Percentiles rank a stretch among this genome's conserved stretches.
phyloP scores from a whole-genome alignment of 1,284 basidiomycete species.

The Leucoagaricus sp. region DNA sequence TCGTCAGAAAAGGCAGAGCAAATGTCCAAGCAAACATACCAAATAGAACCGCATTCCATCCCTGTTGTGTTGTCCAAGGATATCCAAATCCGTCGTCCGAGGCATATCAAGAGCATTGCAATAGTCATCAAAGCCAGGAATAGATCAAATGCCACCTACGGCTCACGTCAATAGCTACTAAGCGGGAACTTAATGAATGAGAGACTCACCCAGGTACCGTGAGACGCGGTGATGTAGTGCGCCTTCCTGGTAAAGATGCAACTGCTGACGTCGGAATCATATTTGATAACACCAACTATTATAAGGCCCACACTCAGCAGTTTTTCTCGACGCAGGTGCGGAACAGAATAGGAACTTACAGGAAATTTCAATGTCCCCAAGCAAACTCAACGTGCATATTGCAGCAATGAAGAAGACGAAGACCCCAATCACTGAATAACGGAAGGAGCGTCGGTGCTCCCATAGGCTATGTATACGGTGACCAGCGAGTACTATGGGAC shows the following conservation, averaged over 20 bases:
- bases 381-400: neutral
- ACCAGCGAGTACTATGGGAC: conserved; percentile 4
- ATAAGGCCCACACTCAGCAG: too few species aligned
- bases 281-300: too few species aligned
- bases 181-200: neutral
- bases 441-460: neutral
- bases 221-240: too few species aligned
- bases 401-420: neutral
- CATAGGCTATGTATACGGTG: neutral
- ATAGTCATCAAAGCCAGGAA: neutral
- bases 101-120: neutral
- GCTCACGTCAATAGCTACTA: neutral
- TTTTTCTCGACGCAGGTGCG: too few species aligned
- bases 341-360: too few species aligned
- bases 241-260: too few species aligned
- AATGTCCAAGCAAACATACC: too few species aligned
- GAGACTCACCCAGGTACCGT: too few species aligned
- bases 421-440: neutral
- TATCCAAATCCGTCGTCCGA: neutral
- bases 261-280: too few species aligned
- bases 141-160: neutral
- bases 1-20: too few species aligned
- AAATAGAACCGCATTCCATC: neutral
- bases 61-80: neutral
- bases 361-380: too few species aligned